Percentiles rank a stretch among this genome's conserved stretches.
Evolutionary conservation across 2,329 filamentous ascomycete species (phyloP).

Genomic region (Fonsecaea monophora): DNA sequence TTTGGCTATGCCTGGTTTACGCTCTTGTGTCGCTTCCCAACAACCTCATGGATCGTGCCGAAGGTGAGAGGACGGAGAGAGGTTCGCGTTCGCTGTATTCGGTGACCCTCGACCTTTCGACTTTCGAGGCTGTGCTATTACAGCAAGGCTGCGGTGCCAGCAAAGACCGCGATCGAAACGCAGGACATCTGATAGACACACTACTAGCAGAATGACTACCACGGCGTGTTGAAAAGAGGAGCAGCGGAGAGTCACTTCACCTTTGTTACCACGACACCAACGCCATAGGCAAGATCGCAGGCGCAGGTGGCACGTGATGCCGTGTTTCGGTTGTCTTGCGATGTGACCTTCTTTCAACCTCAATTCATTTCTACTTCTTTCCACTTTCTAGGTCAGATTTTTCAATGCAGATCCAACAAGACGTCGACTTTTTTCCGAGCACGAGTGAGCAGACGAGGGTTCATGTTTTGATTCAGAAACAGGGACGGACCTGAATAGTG

Average conservation of each 20-base stretch:
- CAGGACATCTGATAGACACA: background rate
- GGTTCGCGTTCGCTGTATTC: background rate
- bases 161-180: background rate
- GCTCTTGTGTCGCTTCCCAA: background rate
- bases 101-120: background rate
- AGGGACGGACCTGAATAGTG: background rate
- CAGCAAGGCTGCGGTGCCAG: background rate
- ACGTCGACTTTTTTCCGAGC: conserved; percentile 11
- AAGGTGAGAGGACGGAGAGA: background rate
- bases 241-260: background rate
- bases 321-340: background rate
- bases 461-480: background rate
- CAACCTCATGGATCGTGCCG: background rate
- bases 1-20: background rate
- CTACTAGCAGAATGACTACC: background rate
- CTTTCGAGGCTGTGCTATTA: background rate
- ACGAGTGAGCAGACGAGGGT: background rate
- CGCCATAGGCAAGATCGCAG: background rate
- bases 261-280: background rate
- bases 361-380: background rate
- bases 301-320: background rate
- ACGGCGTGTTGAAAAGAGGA: background rate
- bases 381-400: background rate
- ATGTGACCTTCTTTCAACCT: background rate
- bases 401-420: background rate